These are phyloP conservation scores for Aspergillus amoenus DNA, from an alignment of 2,329 filamentous ascomycete genomes.

Conservation along the genomic window DNA sequence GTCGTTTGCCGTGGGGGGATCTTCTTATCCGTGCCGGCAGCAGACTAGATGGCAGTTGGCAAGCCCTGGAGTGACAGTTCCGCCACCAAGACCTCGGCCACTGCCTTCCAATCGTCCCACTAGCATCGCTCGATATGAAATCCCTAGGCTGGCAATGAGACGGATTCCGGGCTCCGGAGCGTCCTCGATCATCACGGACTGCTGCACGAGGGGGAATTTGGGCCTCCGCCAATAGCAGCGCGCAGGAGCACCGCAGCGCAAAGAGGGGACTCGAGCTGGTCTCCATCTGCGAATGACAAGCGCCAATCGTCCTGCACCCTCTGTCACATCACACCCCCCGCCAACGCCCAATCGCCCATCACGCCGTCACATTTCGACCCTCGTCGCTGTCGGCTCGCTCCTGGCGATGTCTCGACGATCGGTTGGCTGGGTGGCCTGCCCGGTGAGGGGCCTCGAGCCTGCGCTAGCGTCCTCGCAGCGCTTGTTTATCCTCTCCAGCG, in stretches of 20 bases:
- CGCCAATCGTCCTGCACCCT: slow-evolving; percentile 16
- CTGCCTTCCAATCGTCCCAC: background rate
- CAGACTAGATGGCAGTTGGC: too few relatives aligned
- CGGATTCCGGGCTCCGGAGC: background rate
- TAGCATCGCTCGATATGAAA: background rate
- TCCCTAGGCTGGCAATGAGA: background rate
- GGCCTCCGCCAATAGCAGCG: slow-evolving; percentile 1
- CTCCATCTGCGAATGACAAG: slow-evolving; percentile 17
- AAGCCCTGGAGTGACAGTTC: background rate
- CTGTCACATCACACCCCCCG: slow-evolving; percentile 36
- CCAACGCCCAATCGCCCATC: slow-evolving; percentile 22
- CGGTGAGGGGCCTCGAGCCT: slow-evolving; percentile 7
- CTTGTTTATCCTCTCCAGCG: slow-evolving; percentile 7
- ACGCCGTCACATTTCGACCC: slow-evolving; percentile 16
- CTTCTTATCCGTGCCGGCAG: background rate
- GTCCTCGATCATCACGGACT: background rate
- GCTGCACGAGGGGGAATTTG: slow-evolving; percentile 2
- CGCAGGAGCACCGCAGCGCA: background rate
- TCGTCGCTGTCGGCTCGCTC: background rate
- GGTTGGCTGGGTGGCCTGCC: slow-evolving; percentile 5
- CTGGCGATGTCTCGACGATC: background rate
- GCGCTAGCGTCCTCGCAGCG: slow-evolving; percentile 9
- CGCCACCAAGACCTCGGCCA: background rate
- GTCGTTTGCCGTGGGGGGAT: background rate
- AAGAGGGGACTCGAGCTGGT: background rate